phyloP scores from a whole-genome alignment of 495 filamentous ascomycete genomes.

The Podospora pseudoanserina region DNA sequence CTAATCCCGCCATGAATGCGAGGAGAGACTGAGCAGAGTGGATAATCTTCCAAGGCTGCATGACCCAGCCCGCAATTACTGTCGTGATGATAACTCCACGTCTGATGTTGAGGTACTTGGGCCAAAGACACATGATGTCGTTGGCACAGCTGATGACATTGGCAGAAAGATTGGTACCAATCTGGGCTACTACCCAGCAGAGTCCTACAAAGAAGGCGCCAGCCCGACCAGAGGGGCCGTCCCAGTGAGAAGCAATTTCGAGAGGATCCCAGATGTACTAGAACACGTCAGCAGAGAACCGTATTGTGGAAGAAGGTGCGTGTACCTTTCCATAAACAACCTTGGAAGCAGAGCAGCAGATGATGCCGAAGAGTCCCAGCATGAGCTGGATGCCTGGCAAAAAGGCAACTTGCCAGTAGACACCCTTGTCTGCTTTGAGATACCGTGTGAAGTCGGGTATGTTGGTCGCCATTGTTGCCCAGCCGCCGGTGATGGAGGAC shows the following conservation, averaged over 20 bases:
- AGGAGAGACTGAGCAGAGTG: constrained; percentile 55
- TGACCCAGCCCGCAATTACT: constrained; percentile 53
- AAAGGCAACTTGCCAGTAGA: constrained; percentile 54
- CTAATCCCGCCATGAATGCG: constrained; percentile 53
- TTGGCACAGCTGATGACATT: constrained; percentile 65
- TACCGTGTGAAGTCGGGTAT: constrained; percentile 61
- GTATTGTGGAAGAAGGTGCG: too few relatives aligned
- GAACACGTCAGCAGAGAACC: too few relatives aligned
- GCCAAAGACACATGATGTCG: constrained; percentile 58
- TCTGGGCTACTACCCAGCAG: constrained; percentile 51
- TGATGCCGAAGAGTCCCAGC: constrained; percentile 50
- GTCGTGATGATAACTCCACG: constrained; percentile 61
- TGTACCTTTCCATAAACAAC: constrained; percentile 46
- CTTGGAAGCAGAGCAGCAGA: constrained; percentile 47
- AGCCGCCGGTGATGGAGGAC: constrained; percentile 33
- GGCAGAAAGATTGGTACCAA: constrained; percentile 63
- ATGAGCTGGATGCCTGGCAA: constrained; percentile 55
- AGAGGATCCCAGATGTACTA: constrained; percentile 57
- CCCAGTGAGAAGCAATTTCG: constrained; percentile 51
- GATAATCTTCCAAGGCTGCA: constrained; percentile 64
- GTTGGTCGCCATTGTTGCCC: constrained; percentile 39
- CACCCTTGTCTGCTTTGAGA: constrained; percentile 48
- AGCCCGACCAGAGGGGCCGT: constrained; percentile 44
- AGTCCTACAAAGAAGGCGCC: constrained; percentile 54
- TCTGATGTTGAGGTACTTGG: constrained; percentile 57